These are phyloP conservation scores for Recurvomyces mirabilis DNA, from an alignment of 495 filamentous ascomycete species.

Conservation along the genomic window DNA sequence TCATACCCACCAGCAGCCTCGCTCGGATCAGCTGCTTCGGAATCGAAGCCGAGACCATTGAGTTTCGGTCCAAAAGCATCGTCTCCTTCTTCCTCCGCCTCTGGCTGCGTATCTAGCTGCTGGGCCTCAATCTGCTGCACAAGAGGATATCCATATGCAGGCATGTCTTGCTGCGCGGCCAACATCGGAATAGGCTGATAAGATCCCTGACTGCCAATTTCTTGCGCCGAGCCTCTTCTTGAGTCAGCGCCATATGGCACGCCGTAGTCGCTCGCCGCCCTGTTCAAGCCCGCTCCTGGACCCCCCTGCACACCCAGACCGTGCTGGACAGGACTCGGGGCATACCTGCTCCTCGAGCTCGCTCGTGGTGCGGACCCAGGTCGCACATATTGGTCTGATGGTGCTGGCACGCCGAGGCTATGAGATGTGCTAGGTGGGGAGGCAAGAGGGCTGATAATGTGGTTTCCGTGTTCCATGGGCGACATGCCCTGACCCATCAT, in stretches of 20 bases:
- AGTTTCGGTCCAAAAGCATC: constrained; percentile 1
- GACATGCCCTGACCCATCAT: background rate
- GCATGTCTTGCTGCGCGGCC: background rate
- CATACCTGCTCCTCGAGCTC: background rate
- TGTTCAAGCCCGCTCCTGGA: constrained; percentile 5
- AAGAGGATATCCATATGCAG: too few relatives aligned
- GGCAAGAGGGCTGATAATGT: background rate
- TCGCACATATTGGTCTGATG: background rate
- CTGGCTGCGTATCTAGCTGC: too few relatives aligned
- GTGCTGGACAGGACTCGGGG: background rate
- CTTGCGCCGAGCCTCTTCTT: constrained; percentile 18
- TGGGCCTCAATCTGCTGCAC: too few relatives aligned
- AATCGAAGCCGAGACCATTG: background rate
- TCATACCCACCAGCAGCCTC: constrained; percentile 23
- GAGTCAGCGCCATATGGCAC: constrained; percentile 12
- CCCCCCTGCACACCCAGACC: constrained; percentile 2
- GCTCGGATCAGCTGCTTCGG: background rate
- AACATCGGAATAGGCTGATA: constrained; percentile 14
- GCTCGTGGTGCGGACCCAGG: constrained; percentile 4
- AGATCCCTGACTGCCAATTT: constrained; percentile 12
- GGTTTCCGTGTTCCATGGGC: background rate
- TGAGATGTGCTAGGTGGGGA: too few relatives aligned
- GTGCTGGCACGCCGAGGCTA: background rate
- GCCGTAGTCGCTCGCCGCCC: constrained; percentile 9
- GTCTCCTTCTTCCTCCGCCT: background rate